Base-by-base conservation (phyloP, 805 yeast species). In the Wickerhamomyces pijperi region DNA sequence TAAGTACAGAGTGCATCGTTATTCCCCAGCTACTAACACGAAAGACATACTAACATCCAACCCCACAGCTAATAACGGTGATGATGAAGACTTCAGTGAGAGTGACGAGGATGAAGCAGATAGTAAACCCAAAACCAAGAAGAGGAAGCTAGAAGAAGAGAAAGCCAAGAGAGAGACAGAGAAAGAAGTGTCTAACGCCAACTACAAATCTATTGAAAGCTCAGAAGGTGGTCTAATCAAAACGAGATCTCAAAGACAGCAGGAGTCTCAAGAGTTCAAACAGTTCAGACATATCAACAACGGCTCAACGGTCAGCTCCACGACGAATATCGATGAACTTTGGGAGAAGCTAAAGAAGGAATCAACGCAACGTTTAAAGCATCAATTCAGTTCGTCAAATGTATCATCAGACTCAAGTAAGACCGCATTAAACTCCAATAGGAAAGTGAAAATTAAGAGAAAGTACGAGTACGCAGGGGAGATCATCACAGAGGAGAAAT, bases 381-480 rank as follows among this genome's bases (percentile, higher is more conserved):
- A 40, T 25, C 33, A 43, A 5, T 44, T 47, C 17, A 42, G 57
- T 36, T 46, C 56, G 9, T 41, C 44, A 7, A 36, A 46, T 3
- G 32, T 38, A 18, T 36, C 43, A 8, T 23, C 40, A 18, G 36
- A 39, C 3, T 39, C 20, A 11, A 37, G 35, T 9, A 12, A 40
- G 7, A 41, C 39, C 39, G 53, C 39, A 41, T 42, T 39, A 19
- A 45, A 19, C 11, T 46, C 49, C 4, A 41, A 43, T 23, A 77
- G 78, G 37, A 70, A 70, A 53, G 72, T 90, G 40, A 74, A 76
- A 48, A 87, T 90, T 41, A 78, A 74, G 43, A 69, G 92, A 45
- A 74, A 78, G 3, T 90, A 84, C 55, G 82, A 83, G 41, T 90
- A 86, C 68, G 97, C 98, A 0, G 97, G 97, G 5, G 82, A 82